Evolutionary conservation across 176 grass and related monocot species (phyloP), one percentile per base, ranked within the genome.

Genomic region (Zoysia japonica): DNA sequence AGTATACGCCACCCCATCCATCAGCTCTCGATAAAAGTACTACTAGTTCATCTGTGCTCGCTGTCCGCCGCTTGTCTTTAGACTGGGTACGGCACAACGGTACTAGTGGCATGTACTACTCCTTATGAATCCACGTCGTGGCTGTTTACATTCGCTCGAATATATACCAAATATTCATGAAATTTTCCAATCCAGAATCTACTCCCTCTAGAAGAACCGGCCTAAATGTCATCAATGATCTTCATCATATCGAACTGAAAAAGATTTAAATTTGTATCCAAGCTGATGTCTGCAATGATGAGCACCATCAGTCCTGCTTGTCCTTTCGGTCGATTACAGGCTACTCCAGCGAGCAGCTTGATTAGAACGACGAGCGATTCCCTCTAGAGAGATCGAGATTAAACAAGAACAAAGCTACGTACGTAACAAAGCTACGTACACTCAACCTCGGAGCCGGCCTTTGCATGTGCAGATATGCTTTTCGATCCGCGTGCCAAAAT

Each of bases 401-500:
- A 59, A 74, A 74, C 16, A 43, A 43, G 8, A 73, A 40, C 41
- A 41, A 72, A 72, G 37, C 49, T 53, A 55, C 16, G 50, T 0
- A 28, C 28, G 28, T 28, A 28, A 40, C 41, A 41, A 72, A 72
- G 37, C 49, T 53, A 55, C 16, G 50, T 0, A 28, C 28, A 28
- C 28, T 28, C 38, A 56, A 55, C 70, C 71, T 42, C 51, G 71
- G 51, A 56, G 71, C 8, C 28, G 43, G 71, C 1, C 20, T 40
- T 17, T 74, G 50, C 71, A 74, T 59, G 52, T 73, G 71, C 50
- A 10, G 8, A 41, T 40, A 49, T 43, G 51, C 71, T 56, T 74
- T 74, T 74, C 71, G 71, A 74, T 42, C 51, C 10, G 47, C 6
- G 13, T 73, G 50, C 51, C 16, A n/a, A 42, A 57, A 3, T 57